Conservation (phyloP, 805 yeast species). For the Wickerhamomyces canadensis region DNA sequence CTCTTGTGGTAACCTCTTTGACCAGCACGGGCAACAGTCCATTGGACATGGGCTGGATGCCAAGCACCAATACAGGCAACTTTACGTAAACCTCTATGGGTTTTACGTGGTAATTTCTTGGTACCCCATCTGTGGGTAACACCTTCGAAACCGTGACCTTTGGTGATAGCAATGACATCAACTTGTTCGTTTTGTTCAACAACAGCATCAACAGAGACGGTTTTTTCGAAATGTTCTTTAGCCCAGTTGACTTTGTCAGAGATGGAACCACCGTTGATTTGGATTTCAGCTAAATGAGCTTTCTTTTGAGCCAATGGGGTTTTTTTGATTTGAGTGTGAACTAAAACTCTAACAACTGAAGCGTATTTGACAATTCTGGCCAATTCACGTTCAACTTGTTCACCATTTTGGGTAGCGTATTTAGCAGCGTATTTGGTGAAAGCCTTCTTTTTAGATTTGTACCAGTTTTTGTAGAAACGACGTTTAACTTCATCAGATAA, state of each 20-base stretch:
- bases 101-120: constrained; percentile 99
- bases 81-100: constrained; percentile 99
- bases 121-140: constrained; percentile 99
- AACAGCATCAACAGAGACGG: constrained; percentile 91
- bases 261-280: constrained; percentile 98
- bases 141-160: constrained; percentile 99
- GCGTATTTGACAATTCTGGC: constrained; percentile 99
- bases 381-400: constrained; percentile 88
- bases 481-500: constrained; percentile 98
- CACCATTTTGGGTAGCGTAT: constrained; percentile 87
- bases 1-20: constrained; percentile 99
- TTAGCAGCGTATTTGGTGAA: constrained; percentile 99
- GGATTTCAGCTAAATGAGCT: constrained; percentile 99
- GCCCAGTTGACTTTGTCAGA: constrained; percentile 99
- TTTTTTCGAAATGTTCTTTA: constrained; percentile 97
- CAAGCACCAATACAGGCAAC: constrained; percentile 99
- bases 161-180: constrained; percentile 98
- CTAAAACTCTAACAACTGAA: constrained; percentile 96
- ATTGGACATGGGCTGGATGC: constrained; percentile 99
- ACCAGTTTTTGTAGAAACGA: constrained; percentile 99
- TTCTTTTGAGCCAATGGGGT: constrained; percentile 99
- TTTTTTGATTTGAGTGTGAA: constrained; percentile 99
- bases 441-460: constrained; percentile 99
- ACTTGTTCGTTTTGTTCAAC: constrained; percentile 98
- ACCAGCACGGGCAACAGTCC: constrained; percentile 99